A percentile compares a stretch with the other conserved stretches of the same genome.
These are phyloP conservation scores for Solanum lignicaule DNA, from an alignment of 257 asterid species.

Conservation along the genomic window DNA sequence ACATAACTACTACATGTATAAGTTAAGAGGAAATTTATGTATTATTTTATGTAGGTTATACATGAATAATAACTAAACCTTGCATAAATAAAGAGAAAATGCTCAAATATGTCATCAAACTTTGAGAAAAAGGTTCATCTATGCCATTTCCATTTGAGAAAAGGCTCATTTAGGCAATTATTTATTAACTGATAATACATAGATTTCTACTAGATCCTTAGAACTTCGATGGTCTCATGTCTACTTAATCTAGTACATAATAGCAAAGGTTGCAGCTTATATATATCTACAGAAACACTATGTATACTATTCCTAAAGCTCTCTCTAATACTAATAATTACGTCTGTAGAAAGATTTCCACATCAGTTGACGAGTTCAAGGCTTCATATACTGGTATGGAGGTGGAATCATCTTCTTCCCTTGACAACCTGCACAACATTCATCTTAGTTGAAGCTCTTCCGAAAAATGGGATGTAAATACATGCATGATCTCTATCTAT, in stretches of 20 bases:
- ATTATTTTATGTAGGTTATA: no score
- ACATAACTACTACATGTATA: no score
- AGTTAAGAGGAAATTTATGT: no score
- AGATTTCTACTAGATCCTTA: background rate
- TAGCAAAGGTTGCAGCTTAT: background rate
- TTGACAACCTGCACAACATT: constrained; percentile 8
- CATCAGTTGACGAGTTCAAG: background rate
- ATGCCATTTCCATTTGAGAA: no score
- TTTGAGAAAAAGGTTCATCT: no score
- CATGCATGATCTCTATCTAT: background rate
- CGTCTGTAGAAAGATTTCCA: background rate
- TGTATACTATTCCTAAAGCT: background rate
- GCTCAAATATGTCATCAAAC: no score
- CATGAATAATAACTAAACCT: no score
- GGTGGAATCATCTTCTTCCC: constrained; percentile 7
- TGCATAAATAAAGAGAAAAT: no score
- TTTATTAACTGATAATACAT: no score
- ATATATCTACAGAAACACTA: background rate
- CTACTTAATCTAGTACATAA: background rate
- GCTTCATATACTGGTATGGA: constrained; percentile 8
- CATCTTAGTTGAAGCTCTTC: background rate
- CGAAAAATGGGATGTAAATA: background rate
- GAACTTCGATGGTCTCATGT: background rate
- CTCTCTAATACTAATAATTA: background rate
- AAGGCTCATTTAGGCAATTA: no score